These are phyloP conservation scores for Phytopythium boreale DNA, from an alignment of 352 stramenopile species.

Conservation along the genomic window DNA sequence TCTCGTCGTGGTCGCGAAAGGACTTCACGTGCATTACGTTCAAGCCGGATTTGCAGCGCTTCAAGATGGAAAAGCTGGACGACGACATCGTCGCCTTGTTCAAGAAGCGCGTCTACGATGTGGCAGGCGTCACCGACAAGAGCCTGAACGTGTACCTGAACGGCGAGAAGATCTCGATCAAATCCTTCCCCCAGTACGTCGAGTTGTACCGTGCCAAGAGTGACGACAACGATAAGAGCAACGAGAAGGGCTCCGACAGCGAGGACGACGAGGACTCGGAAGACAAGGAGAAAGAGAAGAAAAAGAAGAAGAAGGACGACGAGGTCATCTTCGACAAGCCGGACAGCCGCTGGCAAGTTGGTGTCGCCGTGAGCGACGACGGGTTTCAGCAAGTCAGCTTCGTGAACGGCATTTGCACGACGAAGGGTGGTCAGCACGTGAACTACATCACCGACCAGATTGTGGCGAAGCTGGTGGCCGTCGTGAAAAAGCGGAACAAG, in stretches of 20 bases:
- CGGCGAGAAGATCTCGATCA: conserved; percentile 89
- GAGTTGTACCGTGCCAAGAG: conserved; percentile 76
- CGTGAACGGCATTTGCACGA: conserved; percentile 97
- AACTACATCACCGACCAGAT: conserved; percentile 92
- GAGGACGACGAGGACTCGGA: conserved; percentile 27
- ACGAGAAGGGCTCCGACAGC: conserved; percentile 25
- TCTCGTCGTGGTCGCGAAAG: conserved; percentile 78
- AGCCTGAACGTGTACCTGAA: conserved; percentile 94
- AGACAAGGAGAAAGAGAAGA: conserved; percentile 21
- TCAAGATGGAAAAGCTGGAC: conserved; percentile 92
- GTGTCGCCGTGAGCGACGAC: conserved; percentile 89
- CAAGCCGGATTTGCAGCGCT: conserved; percentile 92
- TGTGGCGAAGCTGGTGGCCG: conserved; percentile 81
- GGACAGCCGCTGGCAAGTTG: conserved; percentile 94
- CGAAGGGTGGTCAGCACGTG: conserved; percentile 96
- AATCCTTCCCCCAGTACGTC: conserved; percentile 94
- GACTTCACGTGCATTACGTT: conserved; percentile 97
- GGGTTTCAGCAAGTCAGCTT: conserved; percentile 97
- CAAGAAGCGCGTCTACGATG: conserved; percentile 96
- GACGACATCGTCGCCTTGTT: conserved; percentile 95
- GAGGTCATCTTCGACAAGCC: conserved; percentile 91
- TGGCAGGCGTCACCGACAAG: conserved; percentile 94
- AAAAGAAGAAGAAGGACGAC: conserved; percentile 32
- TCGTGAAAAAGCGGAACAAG: conserved; percentile 95
- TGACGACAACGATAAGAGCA: conserved; percentile 30